Conservation (phyloP, 768 basidiomycete species). For the Lactarius indigo region DNA sequence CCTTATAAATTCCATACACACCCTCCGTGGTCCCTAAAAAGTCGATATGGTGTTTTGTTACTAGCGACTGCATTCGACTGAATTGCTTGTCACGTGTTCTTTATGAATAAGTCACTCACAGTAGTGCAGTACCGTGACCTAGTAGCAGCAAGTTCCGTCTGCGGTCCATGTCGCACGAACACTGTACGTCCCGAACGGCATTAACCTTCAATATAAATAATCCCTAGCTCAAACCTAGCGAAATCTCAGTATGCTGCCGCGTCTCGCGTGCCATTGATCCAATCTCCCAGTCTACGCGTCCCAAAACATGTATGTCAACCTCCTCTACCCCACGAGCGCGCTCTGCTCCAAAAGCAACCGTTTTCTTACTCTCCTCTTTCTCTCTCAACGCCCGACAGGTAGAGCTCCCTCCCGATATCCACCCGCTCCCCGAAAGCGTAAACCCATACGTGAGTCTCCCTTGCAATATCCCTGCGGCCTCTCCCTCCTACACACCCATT, state of each 20-base stretch:
- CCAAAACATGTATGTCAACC: constrained; percentile 62
- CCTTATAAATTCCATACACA: neutral
- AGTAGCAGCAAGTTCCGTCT: neutral
- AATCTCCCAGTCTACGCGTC: constrained; percentile 86
- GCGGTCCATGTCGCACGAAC: constrained; percentile 14
- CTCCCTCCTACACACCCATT: neutral
- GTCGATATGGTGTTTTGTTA: neutral
- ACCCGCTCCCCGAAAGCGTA: constrained; percentile 89
- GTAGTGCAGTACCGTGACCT: no score
- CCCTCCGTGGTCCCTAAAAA: neutral
- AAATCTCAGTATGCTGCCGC: constrained; percentile 77
- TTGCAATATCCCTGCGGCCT: neutral
- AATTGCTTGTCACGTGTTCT: neutral
- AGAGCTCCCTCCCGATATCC: constrained; percentile 84
- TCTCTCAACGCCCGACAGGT: constrained; percentile 46
- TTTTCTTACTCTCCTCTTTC: neutral
- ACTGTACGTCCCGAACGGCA: constrained; percentile 5
- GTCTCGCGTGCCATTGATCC: constrained; percentile 78
- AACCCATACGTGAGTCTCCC: constrained; percentile 76
- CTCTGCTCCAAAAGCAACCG: neutral
- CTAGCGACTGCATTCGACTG: no score
- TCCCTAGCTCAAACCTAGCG: constrained; percentile 1
- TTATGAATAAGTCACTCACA: neutral
- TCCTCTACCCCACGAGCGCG: neutral
- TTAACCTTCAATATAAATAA: neutral